phyloP scores from a whole-genome alignment of 1,284 basidiomycete species.

The Ceratobasidium sp. region DNA sequence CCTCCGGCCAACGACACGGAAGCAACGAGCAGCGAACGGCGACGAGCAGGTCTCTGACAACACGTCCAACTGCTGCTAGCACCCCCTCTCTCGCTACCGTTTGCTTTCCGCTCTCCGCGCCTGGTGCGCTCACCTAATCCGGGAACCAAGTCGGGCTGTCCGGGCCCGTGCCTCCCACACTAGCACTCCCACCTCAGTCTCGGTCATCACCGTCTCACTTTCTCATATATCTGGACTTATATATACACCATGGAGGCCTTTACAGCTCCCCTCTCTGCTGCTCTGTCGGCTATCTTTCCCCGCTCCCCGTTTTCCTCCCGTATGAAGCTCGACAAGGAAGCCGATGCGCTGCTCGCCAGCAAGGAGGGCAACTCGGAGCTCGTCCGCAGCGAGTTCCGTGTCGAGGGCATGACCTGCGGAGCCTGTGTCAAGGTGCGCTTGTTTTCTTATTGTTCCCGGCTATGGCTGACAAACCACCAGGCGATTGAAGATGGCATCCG shows the following conservation, averaged over 20 bases:
- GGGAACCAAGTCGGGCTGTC: conserved; percentile 9
- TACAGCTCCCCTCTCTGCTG: conserved; percentile 41
- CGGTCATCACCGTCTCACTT: background rate
- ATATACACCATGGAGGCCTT: conserved; percentile 38
- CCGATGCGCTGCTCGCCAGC: conserved; percentile 23
- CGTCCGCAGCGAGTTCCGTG: conserved; percentile 69
- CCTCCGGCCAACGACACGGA: background rate
- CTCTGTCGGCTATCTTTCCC: conserved; percentile 45
- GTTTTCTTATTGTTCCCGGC: background rate
- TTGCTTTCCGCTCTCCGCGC: background rate
- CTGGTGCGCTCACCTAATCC: conserved; percentile 12
- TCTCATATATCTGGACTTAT: background rate
- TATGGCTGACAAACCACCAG: conserved; percentile 52
- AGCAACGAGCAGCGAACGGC: background rate
- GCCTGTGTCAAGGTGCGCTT: conserved; percentile 84
- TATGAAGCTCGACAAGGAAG: conserved; percentile 37
- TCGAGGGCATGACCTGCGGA: conserved; percentile 93
- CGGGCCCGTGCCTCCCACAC: conserved; percentile 2
- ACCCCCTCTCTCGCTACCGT: background rate
- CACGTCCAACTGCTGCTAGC: background rate
- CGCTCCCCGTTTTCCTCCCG: conserved; percentile 26
- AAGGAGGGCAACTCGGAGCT: conserved; percentile 24
- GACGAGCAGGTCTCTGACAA: conserved; percentile 21
- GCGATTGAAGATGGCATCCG: conserved; percentile 94
- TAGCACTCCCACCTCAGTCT: conserved; percentile 16